Percentiles rank a stretch among this genome's conserved stretches.
Evolutionary conservation across 192 early-diverging fungal genomes (phyloP).

Genomic region (Podila epicladia): DNA sequence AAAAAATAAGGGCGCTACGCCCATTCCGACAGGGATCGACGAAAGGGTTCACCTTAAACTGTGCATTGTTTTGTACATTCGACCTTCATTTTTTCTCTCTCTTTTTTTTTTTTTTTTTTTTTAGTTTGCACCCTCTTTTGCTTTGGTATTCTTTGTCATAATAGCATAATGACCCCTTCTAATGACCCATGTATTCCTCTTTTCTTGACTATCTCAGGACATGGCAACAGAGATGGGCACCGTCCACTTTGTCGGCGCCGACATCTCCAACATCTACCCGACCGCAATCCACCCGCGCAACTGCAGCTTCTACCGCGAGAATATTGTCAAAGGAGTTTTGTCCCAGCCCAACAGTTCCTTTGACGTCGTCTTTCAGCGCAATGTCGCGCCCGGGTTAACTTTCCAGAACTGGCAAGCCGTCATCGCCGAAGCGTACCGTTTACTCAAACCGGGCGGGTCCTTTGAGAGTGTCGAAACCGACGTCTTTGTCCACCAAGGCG

Average conservation of each 20-base stretch:
- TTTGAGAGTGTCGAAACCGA: conserved; percentile 51
- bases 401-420: conserved; percentile 33
- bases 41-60: too few species aligned
- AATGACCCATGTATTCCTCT: not conserved
- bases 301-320: conserved; percentile 29
- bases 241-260: conserved; percentile 46
- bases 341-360: conserved; percentile 30
- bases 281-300: conserved; percentile 47
- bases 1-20: too few species aligned
- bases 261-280: conserved; percentile 52
- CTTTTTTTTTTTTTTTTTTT: not conserved
- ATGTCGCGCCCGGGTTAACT: conserved; percentile 28
- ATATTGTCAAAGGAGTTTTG: conserved; percentile 34
- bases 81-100: not conserved
- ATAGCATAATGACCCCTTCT: too few species aligned
- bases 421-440: conserved; percentile 26
- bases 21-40: too few species aligned
- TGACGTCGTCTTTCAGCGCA: conserved; percentile 47
- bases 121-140: not conserved
- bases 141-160: too few species aligned
- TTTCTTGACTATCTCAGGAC: conserved; percentile 13
- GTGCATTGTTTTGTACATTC: not conserved
- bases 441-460: conserved; percentile 45
- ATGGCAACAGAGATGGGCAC: conserved; percentile 49
- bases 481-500: conserved; percentile 21